These are phyloP conservation scores for Fusarium falciforme DNA, from an alignment of 2,329 filamentous ascomycete genomes.

Conservation along the genomic window DNA sequence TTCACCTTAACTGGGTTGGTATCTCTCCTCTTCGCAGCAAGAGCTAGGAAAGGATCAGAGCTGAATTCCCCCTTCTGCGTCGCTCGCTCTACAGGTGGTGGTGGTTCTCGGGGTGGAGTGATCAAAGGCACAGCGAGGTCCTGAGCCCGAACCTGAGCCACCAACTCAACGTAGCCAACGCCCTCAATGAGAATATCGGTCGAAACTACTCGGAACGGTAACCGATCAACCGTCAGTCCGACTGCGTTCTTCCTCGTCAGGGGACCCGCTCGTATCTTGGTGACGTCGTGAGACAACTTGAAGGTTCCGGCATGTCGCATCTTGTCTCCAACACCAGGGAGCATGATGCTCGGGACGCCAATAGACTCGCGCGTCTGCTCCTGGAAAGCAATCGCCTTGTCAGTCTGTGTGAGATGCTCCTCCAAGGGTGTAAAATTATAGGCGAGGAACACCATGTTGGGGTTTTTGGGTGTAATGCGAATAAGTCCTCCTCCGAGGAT, in stretches of 20 bases:
- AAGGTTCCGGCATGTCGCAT: conserved; percentile 81
- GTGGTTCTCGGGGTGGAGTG: not conserved
- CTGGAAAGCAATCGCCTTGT: conserved; percentile 83
- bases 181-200: conserved; percentile 92
- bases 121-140: conserved; percentile 45
- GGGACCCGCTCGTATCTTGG: conserved; percentile 79
- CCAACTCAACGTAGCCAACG: conserved; percentile 91
- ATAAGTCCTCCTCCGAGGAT: conserved; percentile 84
- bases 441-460: conserved; percentile 75
- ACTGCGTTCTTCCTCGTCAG: conserved; percentile 73
- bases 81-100: not conserved
- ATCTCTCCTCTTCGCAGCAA: conserved; percentile 44
- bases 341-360: conserved; percentile 72
- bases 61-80: not conserved
- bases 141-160: conserved; percentile 79
- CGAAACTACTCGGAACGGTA: conserved; percentile 84
- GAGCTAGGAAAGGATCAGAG: conserved; percentile 40
- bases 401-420: conserved; percentile 80
- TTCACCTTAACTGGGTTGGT: not conserved
- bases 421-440: conserved; percentile 87
- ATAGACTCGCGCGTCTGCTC: conserved; percentile 67
- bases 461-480: conserved; percentile 79
- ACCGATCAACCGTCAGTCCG: conserved; percentile 70
- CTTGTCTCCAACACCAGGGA: conserved; percentile 65
- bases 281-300: conserved; percentile 83